Base-by-base conservation (phyloP, 257 asterid genomes). In the Penstemon davidsonii region DNA sequence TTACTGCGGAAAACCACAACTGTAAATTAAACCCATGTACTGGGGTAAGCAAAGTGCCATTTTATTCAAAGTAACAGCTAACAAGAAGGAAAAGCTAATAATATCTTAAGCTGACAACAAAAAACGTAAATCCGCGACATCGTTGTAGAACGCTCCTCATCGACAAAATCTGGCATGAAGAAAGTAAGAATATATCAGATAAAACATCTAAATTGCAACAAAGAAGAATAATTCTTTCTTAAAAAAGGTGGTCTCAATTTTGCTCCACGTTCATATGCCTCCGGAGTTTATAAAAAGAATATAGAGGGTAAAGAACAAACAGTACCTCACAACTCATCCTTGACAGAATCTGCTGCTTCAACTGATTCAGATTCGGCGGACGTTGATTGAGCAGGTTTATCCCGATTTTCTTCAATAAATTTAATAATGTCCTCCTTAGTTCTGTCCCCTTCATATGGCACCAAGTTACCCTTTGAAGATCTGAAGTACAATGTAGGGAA, bases 401-500 rank as follows among this genome's bases (percentile, higher is more conserved):
- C 84, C 37, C 85, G 75, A 7, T 82, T 84, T 46, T 71, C 68
- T 64, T 90, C 67, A 62, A 90, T 86, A 55, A 84, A 90, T 1
- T 62, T 68, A 15, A 88, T 84, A 67, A 90, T 82, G 45, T 68
- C 88, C 65, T 88, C 96, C 81, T 90, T 90, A 13, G 97, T 80
- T 73, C 90, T 77, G 3, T 78, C 90, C 0, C 97, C 95, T 0
- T 81, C 81, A 37, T 90, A 88, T 68, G 49, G 75, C 10, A 59
- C 40, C 79, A 84, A 44, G 60, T 71, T 76, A 3, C 97, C 97
- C 6, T 72, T 70, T 52, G 97, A 79, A 19, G 96, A 83, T 75
- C 81, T 86, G 83, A 88, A 90, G 90, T 86, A 90, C 57, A 90
- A 1, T 0, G 96, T 88, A 8, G 97, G 97, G 82, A 73, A 83